A percentile compares a stretch with the other conserved stretches of the same genome.
Conservation (phyloP, 345 rosid genomes). For the Physaria fendleri region DNA sequence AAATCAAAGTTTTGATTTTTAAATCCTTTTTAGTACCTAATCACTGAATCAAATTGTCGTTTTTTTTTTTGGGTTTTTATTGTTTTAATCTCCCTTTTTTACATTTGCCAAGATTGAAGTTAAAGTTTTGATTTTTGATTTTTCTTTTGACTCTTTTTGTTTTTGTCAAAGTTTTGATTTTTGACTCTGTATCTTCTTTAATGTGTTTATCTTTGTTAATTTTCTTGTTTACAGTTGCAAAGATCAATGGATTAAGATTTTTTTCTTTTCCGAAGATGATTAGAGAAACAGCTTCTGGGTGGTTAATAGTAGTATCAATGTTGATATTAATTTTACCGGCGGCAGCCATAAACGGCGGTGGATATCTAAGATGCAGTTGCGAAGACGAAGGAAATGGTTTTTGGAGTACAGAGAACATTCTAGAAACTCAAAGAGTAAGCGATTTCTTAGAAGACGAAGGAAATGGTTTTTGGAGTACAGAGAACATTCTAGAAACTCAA, state of each 20-base stretch:
- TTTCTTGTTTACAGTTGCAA: not conserved
- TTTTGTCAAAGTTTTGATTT: not conserved
- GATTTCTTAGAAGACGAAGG: slow-evolving; percentile 97
- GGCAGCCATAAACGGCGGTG: slow-evolving; percentile 45
- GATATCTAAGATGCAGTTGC: slow-evolving; percentile 67
- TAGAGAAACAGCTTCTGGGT: slow-evolving; percentile 22
- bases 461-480: slow-evolving; percentile 65
- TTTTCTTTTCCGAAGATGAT: not conserved
- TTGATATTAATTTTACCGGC: slow-evolving; percentile 35
- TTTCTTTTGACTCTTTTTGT: not conserved
- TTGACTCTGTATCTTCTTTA: not conserved
- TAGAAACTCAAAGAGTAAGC: slow-evolving; percentile 72
- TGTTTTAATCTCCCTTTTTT: not conserved
- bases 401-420: slow-evolving; percentile 74
- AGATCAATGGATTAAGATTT: slow-evolving; percentile 8
- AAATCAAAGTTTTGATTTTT: not conserved
- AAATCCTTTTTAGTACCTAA: not conserved
- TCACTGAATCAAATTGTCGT: not conserved
- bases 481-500: slow-evolving; percentile 74
- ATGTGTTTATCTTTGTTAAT: not conserved
- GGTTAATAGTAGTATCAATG: slow-evolving; percentile 40
- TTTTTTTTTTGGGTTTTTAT: not conserved
- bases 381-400: slow-evolving; percentile 79
- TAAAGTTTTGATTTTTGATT: not conserved
- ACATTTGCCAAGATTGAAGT: not conserved